Evolutionary conservation across 2,329 filamentous ascomycete genomes (phyloP).

Genomic region (Nannizziopsis barbatae): DNA sequence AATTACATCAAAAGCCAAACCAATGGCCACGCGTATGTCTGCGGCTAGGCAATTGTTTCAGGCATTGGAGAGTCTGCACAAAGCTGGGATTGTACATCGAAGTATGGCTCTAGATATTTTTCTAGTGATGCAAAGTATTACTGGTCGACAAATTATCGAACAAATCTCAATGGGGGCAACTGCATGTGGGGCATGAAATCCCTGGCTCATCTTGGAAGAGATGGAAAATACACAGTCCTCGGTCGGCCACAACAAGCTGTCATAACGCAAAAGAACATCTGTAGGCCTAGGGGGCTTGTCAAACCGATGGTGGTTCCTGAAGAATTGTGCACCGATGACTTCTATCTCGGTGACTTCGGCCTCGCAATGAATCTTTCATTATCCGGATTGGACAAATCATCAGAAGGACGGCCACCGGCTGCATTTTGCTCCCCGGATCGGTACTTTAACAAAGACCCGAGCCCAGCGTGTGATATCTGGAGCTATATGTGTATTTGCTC

Average conservation of each 20-base stretch:
- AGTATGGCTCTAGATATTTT: conserved; percentile 4
- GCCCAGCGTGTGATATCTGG: not conserved
- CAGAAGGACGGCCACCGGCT: conserved; percentile 5
- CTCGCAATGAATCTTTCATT: conserved; percentile 9
- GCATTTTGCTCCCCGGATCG: conserved; percentile 5
- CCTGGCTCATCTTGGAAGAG: conserved; percentile 5
- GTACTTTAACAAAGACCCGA: not conserved
- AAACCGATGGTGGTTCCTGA: conserved; percentile 4
- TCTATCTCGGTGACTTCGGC: conserved; percentile 15
- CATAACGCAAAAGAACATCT: not conserved
- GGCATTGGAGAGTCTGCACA: conserved; percentile 9
- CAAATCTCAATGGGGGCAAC: conserved; percentile 12
- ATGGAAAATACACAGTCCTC: conserved; percentile 10
- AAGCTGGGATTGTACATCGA: conserved; percentile 10
- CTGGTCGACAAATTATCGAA: not conserved
- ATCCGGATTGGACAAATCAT: not conserved
- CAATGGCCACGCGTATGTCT: conserved; percentile 10
- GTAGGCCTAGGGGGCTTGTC: conserved; percentile 7
- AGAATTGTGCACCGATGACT: conserved; percentile 2
- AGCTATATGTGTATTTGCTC: too few species aligned
- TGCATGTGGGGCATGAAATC: conserved; percentile 12
- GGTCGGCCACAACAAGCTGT: conserved; percentile 7
- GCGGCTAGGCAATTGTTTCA: conserved; percentile 12
- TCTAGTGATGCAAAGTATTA: too few species aligned
- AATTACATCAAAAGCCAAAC: not conserved